These are phyloP conservation scores for Umbelopsis vinacea DNA, from an alignment of 192 early-diverging fungal genomes.

Conservation along the genomic window DNA sequence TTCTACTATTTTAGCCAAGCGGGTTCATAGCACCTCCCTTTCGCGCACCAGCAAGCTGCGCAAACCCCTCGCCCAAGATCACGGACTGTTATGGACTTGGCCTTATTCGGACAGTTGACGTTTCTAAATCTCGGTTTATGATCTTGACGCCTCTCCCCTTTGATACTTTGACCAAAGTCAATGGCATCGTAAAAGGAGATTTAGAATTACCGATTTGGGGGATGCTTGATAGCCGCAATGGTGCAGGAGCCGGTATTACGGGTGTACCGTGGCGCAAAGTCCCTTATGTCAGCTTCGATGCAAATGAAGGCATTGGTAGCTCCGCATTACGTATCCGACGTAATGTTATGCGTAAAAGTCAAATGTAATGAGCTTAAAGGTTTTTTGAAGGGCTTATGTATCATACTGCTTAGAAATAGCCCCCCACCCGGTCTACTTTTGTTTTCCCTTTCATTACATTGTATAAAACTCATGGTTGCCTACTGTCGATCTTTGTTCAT, in stretches of 20 bases:
- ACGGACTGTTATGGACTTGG: constrained; percentile 68
- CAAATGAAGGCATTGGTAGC: constrained; percentile 35
- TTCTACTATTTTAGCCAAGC: not conserved
- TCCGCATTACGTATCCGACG: constrained; percentile 32
- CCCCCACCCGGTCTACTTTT: too few relatives aligned
- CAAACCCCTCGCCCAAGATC: constrained; percentile 49
- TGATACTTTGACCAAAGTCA: constrained; percentile 40
- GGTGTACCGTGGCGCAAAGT: constrained; percentile 58
- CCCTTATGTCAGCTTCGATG: constrained; percentile 53
- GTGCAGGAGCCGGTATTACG: constrained; percentile 33
- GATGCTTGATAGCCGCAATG: constrained; percentile 47
- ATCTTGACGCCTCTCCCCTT: constrained; percentile 58
- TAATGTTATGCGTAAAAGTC: constrained; percentile 35
- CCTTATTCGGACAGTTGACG: constrained; percentile 70
- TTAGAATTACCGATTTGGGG: constrained; percentile 53
- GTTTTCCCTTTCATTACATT: too few relatives aligned
- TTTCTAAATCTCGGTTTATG: constrained; percentile 52
- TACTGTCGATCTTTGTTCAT: too few relatives aligned
- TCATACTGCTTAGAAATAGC: too few relatives aligned
- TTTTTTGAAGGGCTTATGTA: not conserved
- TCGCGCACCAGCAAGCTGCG: constrained; percentile 40
- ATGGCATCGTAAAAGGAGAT: constrained; percentile 56
- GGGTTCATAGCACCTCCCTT: not conserved
- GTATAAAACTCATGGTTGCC: too few relatives aligned
- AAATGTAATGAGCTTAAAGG: constrained; percentile 8